These are phyloP conservation scores for Sporisorium iseilematis-ciliati DNA, from an alignment of 1,284 basidiomycete genomes.

Conservation along the genomic window DNA sequence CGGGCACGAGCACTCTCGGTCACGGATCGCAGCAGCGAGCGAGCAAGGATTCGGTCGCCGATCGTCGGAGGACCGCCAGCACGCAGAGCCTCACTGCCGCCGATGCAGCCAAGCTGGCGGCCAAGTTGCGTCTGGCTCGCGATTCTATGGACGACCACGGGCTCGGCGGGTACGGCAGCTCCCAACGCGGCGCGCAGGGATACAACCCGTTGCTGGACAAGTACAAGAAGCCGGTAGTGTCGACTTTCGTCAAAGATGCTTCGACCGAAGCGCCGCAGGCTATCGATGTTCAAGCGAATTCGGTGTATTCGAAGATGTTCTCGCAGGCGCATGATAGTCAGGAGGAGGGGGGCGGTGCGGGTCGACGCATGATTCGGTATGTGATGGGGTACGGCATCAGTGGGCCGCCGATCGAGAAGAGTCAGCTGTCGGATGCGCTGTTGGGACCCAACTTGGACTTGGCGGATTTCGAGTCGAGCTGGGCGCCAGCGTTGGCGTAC, in stretches of 20 bases:
- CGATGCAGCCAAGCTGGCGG: constrained; percentile 60
- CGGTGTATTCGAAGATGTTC: constrained; percentile 50
- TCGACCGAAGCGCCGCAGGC: constrained; percentile 37
- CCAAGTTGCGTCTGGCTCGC: constrained; percentile 57
- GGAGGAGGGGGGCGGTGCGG: constrained; percentile 22
- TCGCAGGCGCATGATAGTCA: constrained; percentile 46
- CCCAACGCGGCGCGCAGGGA: constrained; percentile 30
- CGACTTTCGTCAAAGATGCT: constrained; percentile 56
- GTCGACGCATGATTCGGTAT: constrained; percentile 56
- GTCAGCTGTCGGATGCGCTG: constrained; percentile 53
- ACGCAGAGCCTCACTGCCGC: constrained; percentile 59
- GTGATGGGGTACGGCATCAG: constrained; percentile 65
- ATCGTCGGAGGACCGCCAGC: constrained; percentile 43
- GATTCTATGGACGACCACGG: constrained; percentile 54
- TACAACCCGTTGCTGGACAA: constrained; percentile 47
- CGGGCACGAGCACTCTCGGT: constrained; percentile 14
- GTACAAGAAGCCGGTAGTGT: constrained; percentile 61
- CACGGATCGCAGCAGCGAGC: constrained; percentile 16
- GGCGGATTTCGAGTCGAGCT: constrained; percentile 63
- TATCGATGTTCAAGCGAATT: constrained; percentile 46
- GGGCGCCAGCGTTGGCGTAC: constrained; percentile 59
- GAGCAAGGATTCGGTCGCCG: constrained; percentile 12
- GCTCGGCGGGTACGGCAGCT: constrained; percentile 16
- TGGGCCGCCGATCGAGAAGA: constrained; percentile 65
- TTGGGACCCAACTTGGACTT: constrained; percentile 60